Evolutionary conservation across 495 filamentous ascomycete genomes (phyloP).

Genomic region (Podospora pseudocomata): DNA sequence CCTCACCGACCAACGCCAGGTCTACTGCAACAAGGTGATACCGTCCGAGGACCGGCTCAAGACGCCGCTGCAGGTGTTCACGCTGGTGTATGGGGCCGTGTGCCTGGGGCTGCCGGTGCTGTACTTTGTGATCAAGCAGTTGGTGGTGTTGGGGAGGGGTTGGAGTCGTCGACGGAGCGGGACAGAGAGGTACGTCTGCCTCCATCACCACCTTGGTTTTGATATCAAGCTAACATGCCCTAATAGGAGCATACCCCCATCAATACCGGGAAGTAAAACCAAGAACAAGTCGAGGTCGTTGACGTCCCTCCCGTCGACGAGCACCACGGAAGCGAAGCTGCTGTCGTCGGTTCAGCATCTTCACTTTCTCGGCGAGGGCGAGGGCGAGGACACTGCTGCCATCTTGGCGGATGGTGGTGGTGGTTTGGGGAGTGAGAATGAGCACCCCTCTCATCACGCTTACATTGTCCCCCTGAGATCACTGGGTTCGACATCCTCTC

Average conservation of each 20-base stretch:
- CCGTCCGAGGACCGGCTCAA: slow-evolving; percentile 15
- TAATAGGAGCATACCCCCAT: background rate
- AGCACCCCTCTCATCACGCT: background rate
- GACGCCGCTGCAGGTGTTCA: slow-evolving; percentile 22
- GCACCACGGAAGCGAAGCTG: background rate
- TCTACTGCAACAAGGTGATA: slow-evolving; percentile 29
- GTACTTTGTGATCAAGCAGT: background rate
- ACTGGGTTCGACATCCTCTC: background rate
- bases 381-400: background rate
- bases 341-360: background rate
- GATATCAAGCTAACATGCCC: background rate
- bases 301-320: background rate
- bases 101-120: slow-evolving; percentile 18
- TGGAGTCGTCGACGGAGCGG: background rate
- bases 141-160: background rate
- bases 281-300: background rate
- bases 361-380: background rate
- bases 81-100: slow-evolving; percentile 15
- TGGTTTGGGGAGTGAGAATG: background rate
- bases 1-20: slow-evolving; percentile 7
- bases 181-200: background rate
- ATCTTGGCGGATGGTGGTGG: background rate
- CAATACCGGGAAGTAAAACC: background rate
- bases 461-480: background rate
- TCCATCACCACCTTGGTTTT: background rate